Base-by-base conservation (phyloP, 2,329 filamentous ascomycete genomes). In the Venturia asperata region DNA sequence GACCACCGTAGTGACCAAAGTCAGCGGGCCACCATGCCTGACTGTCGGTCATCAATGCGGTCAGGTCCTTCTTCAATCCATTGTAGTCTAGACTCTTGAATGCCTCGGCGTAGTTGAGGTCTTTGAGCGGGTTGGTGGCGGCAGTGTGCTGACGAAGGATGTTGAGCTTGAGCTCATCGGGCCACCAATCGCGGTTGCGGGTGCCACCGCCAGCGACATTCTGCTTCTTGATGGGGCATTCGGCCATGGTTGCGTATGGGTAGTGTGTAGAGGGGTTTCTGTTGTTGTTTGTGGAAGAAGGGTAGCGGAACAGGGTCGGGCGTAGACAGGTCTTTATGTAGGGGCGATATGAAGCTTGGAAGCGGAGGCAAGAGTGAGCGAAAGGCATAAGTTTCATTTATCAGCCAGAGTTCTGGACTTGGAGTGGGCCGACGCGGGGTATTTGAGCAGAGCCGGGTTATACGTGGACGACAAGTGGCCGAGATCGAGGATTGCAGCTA, bases 1-100 rank as follows among this genome's bases (percentile, higher is more conserved):
- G 82, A 75, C 89, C 88, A 69, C 89, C 89, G 70, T 92, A 92
- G 81, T 91, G 87, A 65, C 89, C 89, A 72, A 89, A 90, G 74
- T 92, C 89, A 41, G 89, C 89, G 0, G 89, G 89, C 89, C 89
- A 92, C 85, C 84, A 91, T 49, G 89, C 86, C 77, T 92, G 86
- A 2, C 88, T 91, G 74, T 90, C 85, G 63, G 89, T 92, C 86
- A 91, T 88, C 71, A 92, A 73, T 21, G 78, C 80, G n/a, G 79
- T 71, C 7, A 92, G 77, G 73, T 92, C 89, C 77, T 89, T 87
- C 85, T 92, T 92, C 70, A 92, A 76, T 34, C 77, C 87, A 67
- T 82, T 78, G 72, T 89, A 90, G 77, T 90, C 85, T 66, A 92
- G 80, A 71, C 77, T 85, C 78, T 88, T 87, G 80, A 92, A 91